These are phyloP conservation scores for Volvox carteri DNA, from an alignment of 163 green algal genomes.

Conservation along the genomic window DNA sequence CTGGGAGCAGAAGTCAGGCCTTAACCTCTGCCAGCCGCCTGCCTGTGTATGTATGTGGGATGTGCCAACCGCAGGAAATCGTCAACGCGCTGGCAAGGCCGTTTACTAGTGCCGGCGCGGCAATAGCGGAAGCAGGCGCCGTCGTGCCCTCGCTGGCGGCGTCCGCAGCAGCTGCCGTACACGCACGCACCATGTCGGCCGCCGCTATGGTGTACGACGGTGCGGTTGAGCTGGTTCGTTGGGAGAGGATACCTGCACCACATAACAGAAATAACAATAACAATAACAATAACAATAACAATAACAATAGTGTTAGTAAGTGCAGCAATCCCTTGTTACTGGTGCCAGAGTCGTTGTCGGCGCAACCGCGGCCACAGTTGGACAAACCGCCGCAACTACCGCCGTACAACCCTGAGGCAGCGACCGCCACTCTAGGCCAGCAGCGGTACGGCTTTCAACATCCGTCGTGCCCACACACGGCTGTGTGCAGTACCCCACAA, in stretches of 20 bases:
- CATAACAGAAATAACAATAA: neutral
- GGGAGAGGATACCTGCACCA: neutral
- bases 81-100: conserved; percentile 30
- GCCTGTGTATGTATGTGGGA: neutral
- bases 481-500: neutral
- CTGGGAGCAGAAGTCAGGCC: too few relatives aligned
- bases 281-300: too few relatives aligned
- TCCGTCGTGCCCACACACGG: neutral
- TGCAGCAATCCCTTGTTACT: too few relatives aligned
- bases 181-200: neutral
- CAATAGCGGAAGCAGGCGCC: neutral
- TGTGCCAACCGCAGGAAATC: conserved; percentile 18
- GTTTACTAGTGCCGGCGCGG: neutral
- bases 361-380: neutral
- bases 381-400: neutral
- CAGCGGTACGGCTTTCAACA: neutral
- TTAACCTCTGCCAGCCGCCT: too few relatives aligned
- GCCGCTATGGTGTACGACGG: neutral
- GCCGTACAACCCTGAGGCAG: neutral
- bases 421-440: neutral
- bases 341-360: too few relatives aligned
- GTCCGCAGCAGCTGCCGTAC: neutral
- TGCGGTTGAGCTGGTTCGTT: neutral
- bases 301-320: too few relatives aligned
- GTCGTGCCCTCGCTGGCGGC: neutral